Evolutionary conservation across 2,329 filamentous ascomycete genomes (phyloP).

Genomic region (Fusarium oxysporum): DNA sequence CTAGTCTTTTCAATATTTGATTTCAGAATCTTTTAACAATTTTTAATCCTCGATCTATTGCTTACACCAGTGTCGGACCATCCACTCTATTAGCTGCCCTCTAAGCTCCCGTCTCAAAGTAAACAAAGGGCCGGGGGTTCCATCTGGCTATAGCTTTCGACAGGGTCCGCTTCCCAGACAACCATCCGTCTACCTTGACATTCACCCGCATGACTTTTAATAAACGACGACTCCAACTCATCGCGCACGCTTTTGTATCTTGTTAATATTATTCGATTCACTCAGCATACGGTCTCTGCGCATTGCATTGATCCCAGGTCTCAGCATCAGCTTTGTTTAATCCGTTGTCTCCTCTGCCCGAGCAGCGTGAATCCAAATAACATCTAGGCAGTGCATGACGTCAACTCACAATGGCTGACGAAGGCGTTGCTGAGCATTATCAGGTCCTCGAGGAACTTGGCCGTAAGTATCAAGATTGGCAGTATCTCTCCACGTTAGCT

Average conservation of each 20-base stretch:
- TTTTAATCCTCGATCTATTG: slow-evolving; percentile 12
- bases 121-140: slow-evolving; percentile 54
- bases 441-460: slow-evolving; percentile 96
- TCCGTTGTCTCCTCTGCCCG: slow-evolving; percentile 15
- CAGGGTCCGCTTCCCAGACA: slow-evolving; percentile 52
- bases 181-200: slow-evolving; percentile 41
- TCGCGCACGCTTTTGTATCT: slow-evolving; percentile 3
- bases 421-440: slow-evolving; percentile 84
- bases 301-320: not conserved
- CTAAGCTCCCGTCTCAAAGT: slow-evolving; percentile 49
- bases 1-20: not conserved
- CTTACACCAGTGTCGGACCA: slow-evolving; percentile 21
- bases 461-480: slow-evolving; percentile 69
- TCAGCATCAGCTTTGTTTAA: slow-evolving; percentile 16
- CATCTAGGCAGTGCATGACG: slow-evolving; percentile 40
- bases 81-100: slow-evolving; percentile 43
- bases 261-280: slow-evolving; percentile 5
- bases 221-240: slow-evolving; percentile 30
- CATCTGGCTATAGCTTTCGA: slow-evolving; percentile 40
- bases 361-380: slow-evolving; percentile 22
- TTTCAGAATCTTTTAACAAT: not conserved
- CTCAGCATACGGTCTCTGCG: slow-evolving; percentile 4
- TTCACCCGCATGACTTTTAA: slow-evolving; percentile 36
- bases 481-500: slow-evolving; percentile 8
- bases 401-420: slow-evolving; percentile 63